Evolutionary conservation across 139 green algal genomes (phyloP), one percentile per base, ranked within the genome.

Genomic region (Chlamydomonas sphaeroides): DNA sequence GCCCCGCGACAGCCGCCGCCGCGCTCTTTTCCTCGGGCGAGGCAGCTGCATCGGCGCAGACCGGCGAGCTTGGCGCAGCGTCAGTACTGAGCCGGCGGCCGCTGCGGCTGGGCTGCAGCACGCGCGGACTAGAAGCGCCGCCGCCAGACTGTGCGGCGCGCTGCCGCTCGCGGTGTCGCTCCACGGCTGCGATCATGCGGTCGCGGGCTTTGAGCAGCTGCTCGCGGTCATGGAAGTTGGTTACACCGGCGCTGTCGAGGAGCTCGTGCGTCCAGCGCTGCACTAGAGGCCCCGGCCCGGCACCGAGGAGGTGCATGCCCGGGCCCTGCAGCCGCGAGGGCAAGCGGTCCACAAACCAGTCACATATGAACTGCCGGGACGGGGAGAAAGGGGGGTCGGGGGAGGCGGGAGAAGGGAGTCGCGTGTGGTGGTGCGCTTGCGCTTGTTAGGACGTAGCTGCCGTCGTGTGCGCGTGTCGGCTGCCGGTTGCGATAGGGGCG

Each of bases 261-360:
- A 80, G 57, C 74, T 80, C 74, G 41, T 80, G 74, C 5, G 74
- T 80, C 74, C 74, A 80, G 14, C 74, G 26, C 23, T 61, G 39
- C 15, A 80, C 42, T 3, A 80, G 45, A 15, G 74, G 74, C 8
- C 74, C 74, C 17, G 74, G 74, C 14, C 59, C 72, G 21, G 33
- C n/a, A 10, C 59, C 7, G 8, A 80, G 41, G 15, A 80, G 59
- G 35, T 80, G 74, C 15, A 80, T 62, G 4, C 74, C 74, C 1
- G 70, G 57, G 1, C 39, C 57, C 39, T 69, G 74, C 1, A 80
- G 39, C 11, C 74, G 74, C 23, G 7, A n/a, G 35, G 72, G 72
- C 38, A 80, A 28, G 23, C 28, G 36, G 25, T 68, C 56, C 5
- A 80, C 72, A n/a, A 33, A 80, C n/a, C 57, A 39, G 57, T 80